These are phyloP conservation scores for Thymus mandschuricus DNA, from an alignment of 257 asterid species.

Conservation along the genomic window DNA sequence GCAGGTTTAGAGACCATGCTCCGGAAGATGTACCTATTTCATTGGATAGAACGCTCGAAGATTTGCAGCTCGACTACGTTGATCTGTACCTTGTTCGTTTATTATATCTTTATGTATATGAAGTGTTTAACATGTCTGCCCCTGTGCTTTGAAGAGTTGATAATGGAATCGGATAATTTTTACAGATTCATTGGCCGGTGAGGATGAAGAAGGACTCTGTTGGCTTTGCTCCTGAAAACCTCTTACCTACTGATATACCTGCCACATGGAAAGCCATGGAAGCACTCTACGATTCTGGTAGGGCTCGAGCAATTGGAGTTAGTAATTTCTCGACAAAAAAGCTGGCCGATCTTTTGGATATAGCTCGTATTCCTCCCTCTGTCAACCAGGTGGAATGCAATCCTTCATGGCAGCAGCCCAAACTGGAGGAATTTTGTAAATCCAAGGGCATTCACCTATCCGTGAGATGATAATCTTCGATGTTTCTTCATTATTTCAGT, in stretches of 20 bases:
- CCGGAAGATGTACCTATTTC: slow-evolving; percentile 83
- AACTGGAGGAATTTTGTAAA: slow-evolving; percentile 66
- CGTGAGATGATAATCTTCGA: slow-evolving; percentile 47
- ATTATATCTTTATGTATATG: background rate
- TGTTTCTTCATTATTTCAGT: background rate
- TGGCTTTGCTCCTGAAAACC: slow-evolving; percentile 56
- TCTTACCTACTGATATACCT: slow-evolving; percentile 63
- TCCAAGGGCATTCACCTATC: slow-evolving; percentile 81
- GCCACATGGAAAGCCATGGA: slow-evolving; percentile 86
- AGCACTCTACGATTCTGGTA: slow-evolving; percentile 67
- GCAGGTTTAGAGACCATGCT: slow-evolving; percentile 64
- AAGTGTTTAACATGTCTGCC: background rate
- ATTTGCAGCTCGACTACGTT: slow-evolving; percentile 74
- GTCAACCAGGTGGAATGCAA: slow-evolving; percentile 89
- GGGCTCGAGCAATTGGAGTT: slow-evolving; percentile 78
- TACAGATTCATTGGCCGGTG: slow-evolving; percentile 81
- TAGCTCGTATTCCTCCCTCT: slow-evolving; percentile 79
- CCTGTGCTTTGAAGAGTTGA: background rate
- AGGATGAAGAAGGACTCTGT: slow-evolving; percentile 57
- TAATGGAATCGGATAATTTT: slow-evolving; percentile 9
- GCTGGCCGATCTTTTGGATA: slow-evolving; percentile 59
- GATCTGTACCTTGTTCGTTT: slow-evolving; percentile 75
- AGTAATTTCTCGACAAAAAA: slow-evolving; percentile 80
- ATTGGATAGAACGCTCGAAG: slow-evolving; percentile 57
- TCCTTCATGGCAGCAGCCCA: slow-evolving; percentile 80